A percentile compares a stretch with the other conserved stretches of the same genome.
Conservation (phyloP, 768 basidiomycete species). For the Pleurotus tuoliensis region DNA sequence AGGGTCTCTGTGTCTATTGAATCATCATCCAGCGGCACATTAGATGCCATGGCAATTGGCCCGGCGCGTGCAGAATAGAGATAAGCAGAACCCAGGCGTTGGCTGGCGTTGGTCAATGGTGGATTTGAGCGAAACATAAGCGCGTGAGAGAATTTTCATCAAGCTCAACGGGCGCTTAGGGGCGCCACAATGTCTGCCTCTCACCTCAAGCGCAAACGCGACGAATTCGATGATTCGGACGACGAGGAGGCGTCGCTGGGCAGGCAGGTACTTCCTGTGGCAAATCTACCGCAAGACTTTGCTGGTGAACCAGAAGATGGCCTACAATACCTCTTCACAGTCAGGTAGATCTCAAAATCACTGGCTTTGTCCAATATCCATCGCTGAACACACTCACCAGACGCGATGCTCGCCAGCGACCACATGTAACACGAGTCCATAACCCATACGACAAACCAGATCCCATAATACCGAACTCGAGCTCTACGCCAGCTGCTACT, state of each 20-base stretch:
- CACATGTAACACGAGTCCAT: constrained; percentile 56
- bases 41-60: constrained; percentile 10
- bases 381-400: constrained; percentile 30
- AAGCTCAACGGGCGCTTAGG: no score
- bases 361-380: constrained; percentile 2
- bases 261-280: constrained; percentile 76
- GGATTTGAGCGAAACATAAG: no score
- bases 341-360: constrained; percentile 47
- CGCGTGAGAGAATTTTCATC: no score
- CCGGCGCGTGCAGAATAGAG: not conserved
- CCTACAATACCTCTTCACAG: constrained; percentile 76
- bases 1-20: constrained; percentile 62
- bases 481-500: constrained; percentile 11
- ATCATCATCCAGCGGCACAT: constrained; percentile 36
- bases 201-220: constrained; percentile 50
- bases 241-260: constrained; percentile 62
- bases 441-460: constrained; percentile 63
- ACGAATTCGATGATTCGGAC: constrained; percentile 46
- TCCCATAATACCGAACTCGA: constrained; percentile 8
- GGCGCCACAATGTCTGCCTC: constrained; percentile 7
- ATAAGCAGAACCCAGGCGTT: not conserved
- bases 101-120: no score
- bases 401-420: constrained; percentile 66
- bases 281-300: constrained; percentile 69
- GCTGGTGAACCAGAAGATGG: constrained; percentile 65